Conservation (phyloP, 2,329 filamentous ascomycete genomes). For the Exutisphaerella laricina region DNA sequence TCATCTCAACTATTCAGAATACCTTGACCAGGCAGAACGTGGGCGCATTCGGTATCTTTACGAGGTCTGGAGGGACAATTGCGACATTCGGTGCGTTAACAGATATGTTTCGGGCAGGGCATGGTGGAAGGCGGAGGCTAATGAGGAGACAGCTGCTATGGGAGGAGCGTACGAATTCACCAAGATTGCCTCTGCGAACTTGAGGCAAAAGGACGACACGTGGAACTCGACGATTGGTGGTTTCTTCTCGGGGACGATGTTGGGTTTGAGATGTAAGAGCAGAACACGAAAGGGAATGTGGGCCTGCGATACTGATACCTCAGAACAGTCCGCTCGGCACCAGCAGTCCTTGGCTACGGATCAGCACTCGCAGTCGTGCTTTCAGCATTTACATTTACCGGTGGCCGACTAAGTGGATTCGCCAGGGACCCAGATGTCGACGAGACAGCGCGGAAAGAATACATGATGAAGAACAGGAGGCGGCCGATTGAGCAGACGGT, state of each 20-base stretch:
- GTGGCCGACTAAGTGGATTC: slow-evolving; percentile 55
- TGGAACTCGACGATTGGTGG: slow-evolving; percentile 71
- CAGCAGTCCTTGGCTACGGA: slow-evolving; percentile 65
- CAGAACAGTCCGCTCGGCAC: slow-evolving; percentile 52
- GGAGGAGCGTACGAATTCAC: slow-evolving; percentile 75
- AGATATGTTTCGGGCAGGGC: not conserved
- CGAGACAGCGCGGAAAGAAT: slow-evolving; percentile 72
- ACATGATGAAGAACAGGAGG: slow-evolving; percentile 66
- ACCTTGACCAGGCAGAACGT: slow-evolving; percentile 77
- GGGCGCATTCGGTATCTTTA: slow-evolving; percentile 74
- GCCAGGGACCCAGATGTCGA: slow-evolving; percentile 54
- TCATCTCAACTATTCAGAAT: slow-evolving; percentile 77
- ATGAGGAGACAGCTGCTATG: slow-evolving; percentile 55
- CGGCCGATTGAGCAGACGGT: slow-evolving; percentile 74
- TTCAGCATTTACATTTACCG: slow-evolving; percentile 62
- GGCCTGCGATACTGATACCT: slow-evolving; percentile 14
- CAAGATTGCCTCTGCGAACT: slow-evolving; percentile 70
- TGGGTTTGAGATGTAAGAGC: slow-evolving; percentile 65
- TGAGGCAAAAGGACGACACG: slow-evolving; percentile 76
- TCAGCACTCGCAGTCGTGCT: slow-evolving; percentile 53
- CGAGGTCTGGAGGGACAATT: slow-evolving; percentile 69
- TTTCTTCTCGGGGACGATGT: slow-evolving; percentile 65
- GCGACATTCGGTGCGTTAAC: slow-evolving; percentile 55
- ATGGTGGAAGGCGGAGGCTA: slow-evolving; percentile 1
- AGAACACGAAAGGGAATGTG: not conserved